Evolutionary conservation across 129 eudicot genomes (phyloP).

Genomic region (Pulicaria dysenterica): DNA sequence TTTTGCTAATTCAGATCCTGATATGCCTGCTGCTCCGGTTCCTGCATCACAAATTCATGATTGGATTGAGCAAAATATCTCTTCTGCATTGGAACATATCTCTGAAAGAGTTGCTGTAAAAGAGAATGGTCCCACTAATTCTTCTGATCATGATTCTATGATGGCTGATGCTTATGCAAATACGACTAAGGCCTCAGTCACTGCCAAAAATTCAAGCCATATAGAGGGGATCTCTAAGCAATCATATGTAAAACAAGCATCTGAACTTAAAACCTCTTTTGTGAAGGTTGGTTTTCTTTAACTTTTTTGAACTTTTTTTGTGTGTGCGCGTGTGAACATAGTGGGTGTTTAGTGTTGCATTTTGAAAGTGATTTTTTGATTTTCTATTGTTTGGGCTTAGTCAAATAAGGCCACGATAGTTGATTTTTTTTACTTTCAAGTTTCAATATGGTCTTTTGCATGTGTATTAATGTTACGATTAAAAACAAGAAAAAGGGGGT

Average conservation of each 20-base stretch:
- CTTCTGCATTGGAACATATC: constrained; percentile 57
- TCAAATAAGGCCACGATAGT: too few species aligned
- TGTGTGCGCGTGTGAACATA: too few species aligned
- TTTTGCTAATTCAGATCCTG: constrained; percentile 98
- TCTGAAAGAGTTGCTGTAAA: constrained; percentile 42
- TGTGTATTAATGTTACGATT: too few species aligned
- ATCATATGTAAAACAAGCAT: constrained; percentile 78
- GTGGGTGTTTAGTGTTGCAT: too few species aligned
- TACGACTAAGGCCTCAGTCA: constrained; percentile 49
- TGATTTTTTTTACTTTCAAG: too few species aligned
- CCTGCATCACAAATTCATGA: constrained; percentile 88
- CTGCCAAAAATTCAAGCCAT: constrained; percentile 63
- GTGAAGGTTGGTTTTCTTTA: constrained; percentile 59
- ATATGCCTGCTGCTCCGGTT: constrained; percentile 95
- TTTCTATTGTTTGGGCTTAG: too few species aligned
- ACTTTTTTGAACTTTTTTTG: background rate
- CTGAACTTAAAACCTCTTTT: constrained; percentile 80
- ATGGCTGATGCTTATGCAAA: constrained; percentile 58
- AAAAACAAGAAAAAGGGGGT: too few species aligned
- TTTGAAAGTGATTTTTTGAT: too few species aligned
- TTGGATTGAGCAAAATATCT: constrained; percentile 75
- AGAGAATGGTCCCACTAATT: constrained; percentile 34
- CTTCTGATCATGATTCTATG: constrained; percentile 36
- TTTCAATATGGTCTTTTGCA: too few species aligned
- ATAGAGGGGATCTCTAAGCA: constrained; percentile 93